Base-by-base conservation (phyloP, 108 stramenopile genomes). In the Cylindrotheca closterium region DNA sequence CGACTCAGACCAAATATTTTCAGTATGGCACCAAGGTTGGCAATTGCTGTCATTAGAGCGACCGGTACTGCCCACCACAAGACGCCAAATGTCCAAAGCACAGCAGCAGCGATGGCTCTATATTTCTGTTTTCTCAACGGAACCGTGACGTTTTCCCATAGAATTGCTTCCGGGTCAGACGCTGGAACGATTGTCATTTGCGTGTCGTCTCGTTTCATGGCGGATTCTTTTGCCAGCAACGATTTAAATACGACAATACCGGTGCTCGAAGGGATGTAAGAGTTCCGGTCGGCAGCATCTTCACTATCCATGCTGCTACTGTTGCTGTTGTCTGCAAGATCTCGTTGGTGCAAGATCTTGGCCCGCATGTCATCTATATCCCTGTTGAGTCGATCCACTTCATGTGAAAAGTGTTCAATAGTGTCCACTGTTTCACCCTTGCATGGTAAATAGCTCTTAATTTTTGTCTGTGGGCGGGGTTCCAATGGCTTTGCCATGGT, bases 21-120 rank as follows among this genome's bases (percentile, higher is more conserved):
- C 4, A 47, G 12, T 21, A 80, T 47, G 22, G 19, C 2, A 25
- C 66, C 55, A 32, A 81, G 68, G 58, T 81, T 78, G 46, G 78
- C 63, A 47, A 79, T 57, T 1, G 37, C 31, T 29, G 37, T 68
- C 3, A 78, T 66, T 30, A 79, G 58, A 23, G 63, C 0, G 0
- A 81, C 80, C 24, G 78, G 75, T 28, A 79, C 17, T 10, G 80
- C 58, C 80, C 80, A 81, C 37, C 24, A 23, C 26, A 29, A 30
- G 28, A 55, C 3, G 10, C 25, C 22, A 29, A 26, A 17, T 3
- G 22, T 27, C 10, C 55, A 55, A 26, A 25, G 28, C 3, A 17
- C 24, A 30, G 55, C 12, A 55, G 10, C 22, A 55, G 5, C 22
- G 17, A 23, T 17, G 17, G 17, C 26, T 18, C 5, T 7, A 23